A percentile compares a stretch with the other conserved stretches of the same genome.
Conservation (phyloP, 768 basidiomycete genomes). For the Collybia mongolica region DNA sequence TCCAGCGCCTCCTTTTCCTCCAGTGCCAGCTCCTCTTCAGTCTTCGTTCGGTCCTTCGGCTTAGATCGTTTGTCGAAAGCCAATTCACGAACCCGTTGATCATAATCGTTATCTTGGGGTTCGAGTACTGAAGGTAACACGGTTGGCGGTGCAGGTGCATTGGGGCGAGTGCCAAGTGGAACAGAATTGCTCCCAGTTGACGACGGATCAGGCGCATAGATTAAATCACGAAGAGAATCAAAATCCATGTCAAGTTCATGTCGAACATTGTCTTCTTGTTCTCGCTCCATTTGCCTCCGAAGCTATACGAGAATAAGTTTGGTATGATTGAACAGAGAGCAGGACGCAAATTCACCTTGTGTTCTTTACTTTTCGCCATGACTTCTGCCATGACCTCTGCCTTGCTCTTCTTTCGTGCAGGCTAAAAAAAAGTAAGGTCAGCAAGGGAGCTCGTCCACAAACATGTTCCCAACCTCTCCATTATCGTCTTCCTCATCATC, state of each 20-base stretch:
- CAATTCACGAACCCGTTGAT: slow-evolving; percentile 87
- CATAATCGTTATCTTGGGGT: slow-evolving; percentile 70
- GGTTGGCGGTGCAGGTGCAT: slow-evolving; percentile 13
- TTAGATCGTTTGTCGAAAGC: slow-evolving; percentile 93
- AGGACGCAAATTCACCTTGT: slow-evolving; percentile 65
- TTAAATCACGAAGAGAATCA: slow-evolving; percentile 71
- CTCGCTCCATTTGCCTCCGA: slow-evolving; percentile 83
- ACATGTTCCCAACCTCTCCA: slow-evolving; percentile 35
- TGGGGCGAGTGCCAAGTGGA: slow-evolving; percentile 25
- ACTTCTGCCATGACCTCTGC: slow-evolving; percentile 98
- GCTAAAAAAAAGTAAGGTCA: slow-evolving; percentile 38
- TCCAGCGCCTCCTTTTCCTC: slow-evolving; percentile 87
- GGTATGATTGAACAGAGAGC: slow-evolving; percentile 1
- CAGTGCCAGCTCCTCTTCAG: slow-evolving; percentile 89
- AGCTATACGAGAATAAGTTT: slow-evolving; percentile 43
- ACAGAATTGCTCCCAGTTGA: slow-evolving; percentile 35
- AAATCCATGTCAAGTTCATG: slow-evolving; percentile 89
- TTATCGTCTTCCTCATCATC: slow-evolving; percentile 60
- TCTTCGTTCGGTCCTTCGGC: slow-evolving; percentile 93
- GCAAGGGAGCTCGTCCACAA: background rate
- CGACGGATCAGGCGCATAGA: slow-evolving; percentile 57
- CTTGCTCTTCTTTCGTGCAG: slow-evolving; percentile 84
- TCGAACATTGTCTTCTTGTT: slow-evolving; percentile 82
- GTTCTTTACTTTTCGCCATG: slow-evolving; percentile 93
- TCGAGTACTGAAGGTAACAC: slow-evolving; percentile 22